A percentile compares a stretch with the other conserved stretches of the same genome.
phyloP scores from a whole-genome alignment of 495 filamentous ascomycete genomes.

The Neurospora discreta region DNA sequence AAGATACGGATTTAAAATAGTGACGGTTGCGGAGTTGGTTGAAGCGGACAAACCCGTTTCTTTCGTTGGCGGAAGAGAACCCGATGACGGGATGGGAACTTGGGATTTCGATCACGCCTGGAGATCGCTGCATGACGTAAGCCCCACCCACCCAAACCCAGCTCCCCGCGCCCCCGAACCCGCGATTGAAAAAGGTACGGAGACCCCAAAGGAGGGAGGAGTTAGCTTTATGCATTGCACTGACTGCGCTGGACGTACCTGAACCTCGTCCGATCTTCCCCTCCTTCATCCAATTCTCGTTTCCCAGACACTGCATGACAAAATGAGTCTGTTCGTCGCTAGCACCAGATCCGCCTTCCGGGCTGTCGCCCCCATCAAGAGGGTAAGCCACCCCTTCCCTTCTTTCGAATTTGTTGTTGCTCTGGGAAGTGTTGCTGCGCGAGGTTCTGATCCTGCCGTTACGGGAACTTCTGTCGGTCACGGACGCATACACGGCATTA shows the following conservation, averaged over 20 bases:
- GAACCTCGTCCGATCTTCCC: neutral
- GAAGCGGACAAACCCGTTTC: neutral
- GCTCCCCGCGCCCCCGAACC: neutral
- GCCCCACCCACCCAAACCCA: neutral
- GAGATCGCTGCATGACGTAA: neutral
- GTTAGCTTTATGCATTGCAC: neutral
- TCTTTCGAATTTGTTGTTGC: neutral
- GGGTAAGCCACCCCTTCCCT: conserved; percentile 13
- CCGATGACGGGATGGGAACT: neutral
- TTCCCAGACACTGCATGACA: conserved; percentile 1
- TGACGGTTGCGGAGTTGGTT: neutral
- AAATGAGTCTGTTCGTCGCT: conserved; percentile 24
- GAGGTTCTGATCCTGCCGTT: neutral
- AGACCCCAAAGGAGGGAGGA: neutral
- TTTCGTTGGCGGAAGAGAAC: neutral
- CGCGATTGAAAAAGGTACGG: neutral
- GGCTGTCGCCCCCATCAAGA: conserved; percentile 19
- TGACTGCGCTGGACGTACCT: neutral
- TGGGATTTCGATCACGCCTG: neutral
- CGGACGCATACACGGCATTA: neutral
- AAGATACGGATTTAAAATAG: neutral
- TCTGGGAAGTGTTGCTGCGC: neutral
- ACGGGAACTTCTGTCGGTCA: neutral
- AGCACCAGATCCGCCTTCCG: conserved; percentile 20
- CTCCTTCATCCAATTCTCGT: neutral